A percentile compares a stretch with the other conserved stretches of the same genome.
Conservation (phyloP, 305 asterid genomes). For the Solanum hybrid region DNA sequence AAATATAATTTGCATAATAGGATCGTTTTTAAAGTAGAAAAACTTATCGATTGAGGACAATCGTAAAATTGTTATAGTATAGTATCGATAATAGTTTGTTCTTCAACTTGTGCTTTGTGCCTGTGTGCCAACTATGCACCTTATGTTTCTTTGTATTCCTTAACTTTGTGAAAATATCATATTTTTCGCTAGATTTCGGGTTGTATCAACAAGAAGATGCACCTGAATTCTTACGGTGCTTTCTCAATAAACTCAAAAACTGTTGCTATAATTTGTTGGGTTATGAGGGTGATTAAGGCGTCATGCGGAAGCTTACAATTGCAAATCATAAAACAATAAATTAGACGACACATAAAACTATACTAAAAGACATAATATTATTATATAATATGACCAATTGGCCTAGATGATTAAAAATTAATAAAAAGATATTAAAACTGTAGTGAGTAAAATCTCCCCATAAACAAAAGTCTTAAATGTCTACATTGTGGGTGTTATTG, state of each 20-base stretch:
- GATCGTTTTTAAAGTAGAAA: not conserved
- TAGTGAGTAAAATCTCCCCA: no score
- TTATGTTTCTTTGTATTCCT: slow-evolving; percentile 17
- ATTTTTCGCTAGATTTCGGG: slow-evolving; percentile 52
- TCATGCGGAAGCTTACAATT: no score
- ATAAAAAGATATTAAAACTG: no score
- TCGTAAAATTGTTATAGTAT: not conserved
- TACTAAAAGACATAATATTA: no score
- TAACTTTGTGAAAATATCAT: slow-evolving; percentile 36
- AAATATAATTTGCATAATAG: not conserved
- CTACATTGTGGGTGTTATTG: no score
- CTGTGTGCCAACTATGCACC: not conserved
- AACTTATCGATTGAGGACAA: not conserved
- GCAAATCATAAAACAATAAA: no score
- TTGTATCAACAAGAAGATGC: slow-evolving; percentile 69
- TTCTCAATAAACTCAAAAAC: slow-evolving; percentile 61
- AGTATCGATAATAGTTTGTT: not conserved
- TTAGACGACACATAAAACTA: no score
- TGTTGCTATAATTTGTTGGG: slow-evolving; percentile 9
- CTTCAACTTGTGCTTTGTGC: not conserved
- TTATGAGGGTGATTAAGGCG: no score
- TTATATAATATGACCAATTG: no score
- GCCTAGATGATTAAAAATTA: no score
- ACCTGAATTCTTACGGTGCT: slow-evolving; percentile 71
- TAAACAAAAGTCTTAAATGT: no score